A percentile compares a stretch with the other conserved stretches of the same genome.
Conservation (phyloP, 495 filamentous ascomycete species). For the Neurospora sp. region DNA sequence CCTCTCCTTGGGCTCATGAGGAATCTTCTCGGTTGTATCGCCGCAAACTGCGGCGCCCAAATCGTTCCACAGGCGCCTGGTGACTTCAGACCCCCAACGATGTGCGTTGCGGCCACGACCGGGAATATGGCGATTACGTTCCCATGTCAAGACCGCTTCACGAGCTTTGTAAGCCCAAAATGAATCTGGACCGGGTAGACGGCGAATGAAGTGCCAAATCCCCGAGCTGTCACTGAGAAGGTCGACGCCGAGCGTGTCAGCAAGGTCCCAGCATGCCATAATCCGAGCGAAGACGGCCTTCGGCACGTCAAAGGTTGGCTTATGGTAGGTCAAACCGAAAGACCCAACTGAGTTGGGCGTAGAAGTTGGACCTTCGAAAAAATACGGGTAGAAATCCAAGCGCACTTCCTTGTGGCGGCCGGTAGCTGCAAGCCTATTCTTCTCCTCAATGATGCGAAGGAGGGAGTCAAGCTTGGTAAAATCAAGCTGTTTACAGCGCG, state of each 20-base stretch:
- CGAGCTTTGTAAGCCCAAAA: conserved; percentile 20
- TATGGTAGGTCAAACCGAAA: conserved; percentile 16
- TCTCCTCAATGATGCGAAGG: conserved; percentile 3
- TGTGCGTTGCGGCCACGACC: neutral
- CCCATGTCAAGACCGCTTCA: conserved; percentile 7
- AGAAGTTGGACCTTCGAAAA: conserved; percentile 11
- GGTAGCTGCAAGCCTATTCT: neutral
- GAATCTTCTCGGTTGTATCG: conserved; percentile 1
- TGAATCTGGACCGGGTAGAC: conserved; percentile 15
- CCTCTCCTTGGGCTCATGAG: neutral
- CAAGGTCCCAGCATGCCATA: neutral
- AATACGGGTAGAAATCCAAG: conserved; percentile 16
- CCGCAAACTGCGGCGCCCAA: conserved; percentile 14
- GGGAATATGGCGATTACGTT: neutral
- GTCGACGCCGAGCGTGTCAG: conserved; percentile 15
- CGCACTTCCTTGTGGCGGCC: neutral
- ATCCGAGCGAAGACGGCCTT: conserved; percentile 12
- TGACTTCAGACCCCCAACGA: neutral
- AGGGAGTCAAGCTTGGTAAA: conserved; percentile 12
- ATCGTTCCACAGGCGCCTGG: conserved; percentile 4
- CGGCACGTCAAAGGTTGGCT: conserved; percentile 14
- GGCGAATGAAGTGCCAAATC: conserved; percentile 15
- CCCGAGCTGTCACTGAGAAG: conserved; percentile 15
- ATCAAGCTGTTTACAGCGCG: conserved; percentile 15
- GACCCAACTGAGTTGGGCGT: conserved; percentile 2